phyloP scores from a whole-genome alignment of 257 asterid species.

The Capsicum pubescens region DNA sequence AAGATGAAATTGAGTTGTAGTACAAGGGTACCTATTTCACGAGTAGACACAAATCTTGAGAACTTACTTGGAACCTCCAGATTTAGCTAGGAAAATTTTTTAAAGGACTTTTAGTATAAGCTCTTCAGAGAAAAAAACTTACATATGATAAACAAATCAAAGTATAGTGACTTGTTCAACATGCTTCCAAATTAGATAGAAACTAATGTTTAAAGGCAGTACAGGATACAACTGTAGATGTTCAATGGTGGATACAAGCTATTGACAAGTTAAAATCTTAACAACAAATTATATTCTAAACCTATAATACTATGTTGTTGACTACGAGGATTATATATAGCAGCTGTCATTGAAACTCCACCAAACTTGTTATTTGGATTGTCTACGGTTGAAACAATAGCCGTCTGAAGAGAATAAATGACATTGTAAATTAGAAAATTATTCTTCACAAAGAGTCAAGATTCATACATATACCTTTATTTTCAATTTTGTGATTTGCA shows the following conservation, averaged over 20 bases:
- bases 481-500: too few species aligned
- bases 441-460: too few species aligned
- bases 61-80: too few species aligned
- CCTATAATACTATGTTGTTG: constrained; percentile 73
- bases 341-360: constrained; percentile 45
- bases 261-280: constrained; percentile 10
- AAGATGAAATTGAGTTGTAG: too few species aligned
- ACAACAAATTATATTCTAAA: constrained; percentile 25
- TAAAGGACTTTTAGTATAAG: too few species aligned
- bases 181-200: neutral
- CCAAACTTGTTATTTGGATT: constrained; percentile 40
- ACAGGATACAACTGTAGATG: neutral
- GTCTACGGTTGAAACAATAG: neutral
- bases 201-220: neutral
- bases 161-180: neutral
- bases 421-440: neutral
- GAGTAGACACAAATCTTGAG: too few species aligned
- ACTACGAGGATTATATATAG: neutral
- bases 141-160: too few species aligned
- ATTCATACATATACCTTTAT: too few species aligned
- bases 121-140: too few species aligned
- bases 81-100: too few species aligned
- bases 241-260: neutral
- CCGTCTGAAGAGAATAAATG: neutral
- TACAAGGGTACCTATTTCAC: too few species aligned